Evolutionary conservation across 164 flowering plant genomes (phyloP), one percentile per base, ranked within the genome.

Genomic region (Magnolia sinica): DNA sequence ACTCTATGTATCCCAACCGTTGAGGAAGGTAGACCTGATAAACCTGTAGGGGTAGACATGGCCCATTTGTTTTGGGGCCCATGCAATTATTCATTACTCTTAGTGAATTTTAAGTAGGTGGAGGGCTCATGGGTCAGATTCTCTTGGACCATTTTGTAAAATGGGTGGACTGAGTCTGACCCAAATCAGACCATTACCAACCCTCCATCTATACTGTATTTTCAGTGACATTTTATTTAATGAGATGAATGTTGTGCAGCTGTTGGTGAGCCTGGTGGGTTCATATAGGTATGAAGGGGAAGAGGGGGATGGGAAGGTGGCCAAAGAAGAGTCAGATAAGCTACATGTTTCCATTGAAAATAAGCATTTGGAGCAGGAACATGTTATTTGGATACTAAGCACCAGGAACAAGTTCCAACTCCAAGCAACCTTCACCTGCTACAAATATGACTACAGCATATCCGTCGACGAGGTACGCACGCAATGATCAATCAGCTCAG

Each of bases 321-420:
- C 93, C 0, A 73, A 80, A 8, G 55, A 75, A 18, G 97, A 92
- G 77, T 93, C 97, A 50, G 79, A 70, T 9, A 75, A 58, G 71
- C 85, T 94, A 37, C 85, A 78, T 50, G 84, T 88, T 50, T 86
- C 90, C 72, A 87, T 94, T 63, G 63, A 82, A 76, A 78, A 55
- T 20, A 90, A 90, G 79, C 68, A 84, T 61, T 75, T 91, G 65
- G 91, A 87, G 50, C 72, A 85, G 58, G 90, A 89, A 71, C 70
- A 85, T 49, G 52, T 94, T 49, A 65, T 89, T 4, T 80, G 86
- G 85, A 85, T 92, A 70, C 87, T 92, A 7, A 73, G 87, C 76
- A 90, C 94, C 0, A 87, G 98, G 77, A 94, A 88, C 72, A 13
- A 75, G 64, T 82, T 70, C 79, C 98, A 92, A 85, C 93, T 94